Evolutionary conservation across 495 filamentous ascomycete genomes (phyloP).

Genomic region (Penicillium canariense): DNA sequence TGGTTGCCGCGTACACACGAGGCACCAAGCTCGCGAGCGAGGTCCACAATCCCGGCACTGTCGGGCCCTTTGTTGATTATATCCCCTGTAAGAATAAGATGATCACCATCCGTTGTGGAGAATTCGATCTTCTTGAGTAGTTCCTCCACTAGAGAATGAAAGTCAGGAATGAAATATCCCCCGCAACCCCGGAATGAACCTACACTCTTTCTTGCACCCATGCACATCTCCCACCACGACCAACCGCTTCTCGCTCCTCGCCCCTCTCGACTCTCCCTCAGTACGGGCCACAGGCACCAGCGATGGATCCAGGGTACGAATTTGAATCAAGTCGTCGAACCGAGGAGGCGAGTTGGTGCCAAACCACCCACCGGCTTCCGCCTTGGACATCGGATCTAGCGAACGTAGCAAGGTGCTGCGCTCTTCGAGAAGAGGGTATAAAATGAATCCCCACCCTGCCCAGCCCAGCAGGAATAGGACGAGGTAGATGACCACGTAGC

Average conservation of each 20-base stretch:
- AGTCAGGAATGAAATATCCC: constrained; percentile 9
- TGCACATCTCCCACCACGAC: constrained; percentile 89
- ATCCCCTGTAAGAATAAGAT: constrained; percentile 81
- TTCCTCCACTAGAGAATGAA: constrained; percentile 45
- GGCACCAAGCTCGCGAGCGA: constrained; percentile 66
- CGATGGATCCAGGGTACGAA: constrained; percentile 37
- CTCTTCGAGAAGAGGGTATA: constrained; percentile 43
- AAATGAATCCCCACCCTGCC: constrained; percentile 39
- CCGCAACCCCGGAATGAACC: no score
- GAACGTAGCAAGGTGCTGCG: constrained; percentile 32
- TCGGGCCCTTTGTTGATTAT: constrained; percentile 88
- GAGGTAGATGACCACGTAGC: constrained; percentile 46
- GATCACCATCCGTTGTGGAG: constrained; percentile 56
- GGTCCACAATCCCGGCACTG: constrained; percentile 71
- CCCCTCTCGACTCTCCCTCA: constrained; percentile 4
- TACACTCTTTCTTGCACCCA: constrained; percentile 68
- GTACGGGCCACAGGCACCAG: constrained; percentile 28
- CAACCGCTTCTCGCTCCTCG: constrained; percentile 45
- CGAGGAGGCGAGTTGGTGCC: constrained; percentile 47
- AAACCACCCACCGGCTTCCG: constrained; percentile 39
- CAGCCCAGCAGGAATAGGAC: constrained; percentile 35
- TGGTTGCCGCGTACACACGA: constrained; percentile 89
- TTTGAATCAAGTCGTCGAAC: constrained; percentile 49
- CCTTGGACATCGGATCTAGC: constrained; percentile 36
- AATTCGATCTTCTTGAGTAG: constrained; percentile 70